Percentiles rank a stretch among this genome's conserved stretches.
These are phyloP conservation scores for Helicocarpus griseus DNA, from an alignment of 2,329 filamentous ascomycete species.

Conservation along the genomic window DNA sequence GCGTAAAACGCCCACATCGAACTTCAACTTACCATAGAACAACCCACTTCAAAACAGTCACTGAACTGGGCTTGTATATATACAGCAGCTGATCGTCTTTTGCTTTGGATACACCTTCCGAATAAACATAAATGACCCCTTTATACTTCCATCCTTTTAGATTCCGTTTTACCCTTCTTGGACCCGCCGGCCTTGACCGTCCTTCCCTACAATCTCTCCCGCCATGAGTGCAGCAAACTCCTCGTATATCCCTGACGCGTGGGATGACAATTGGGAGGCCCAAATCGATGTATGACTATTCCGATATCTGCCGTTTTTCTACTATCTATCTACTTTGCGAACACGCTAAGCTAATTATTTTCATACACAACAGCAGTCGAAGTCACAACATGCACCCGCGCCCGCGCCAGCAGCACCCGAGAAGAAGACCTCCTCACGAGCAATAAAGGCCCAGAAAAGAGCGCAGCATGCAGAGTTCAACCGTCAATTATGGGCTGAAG, in stretches of 20 bases:
- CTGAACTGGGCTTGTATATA: no score
- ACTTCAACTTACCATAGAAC: no score
- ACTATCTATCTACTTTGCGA: neutral
- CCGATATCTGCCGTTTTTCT: conserved; percentile 1
- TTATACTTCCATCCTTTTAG: neutral
- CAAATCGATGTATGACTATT: conserved; percentile 55
- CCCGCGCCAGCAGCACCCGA: conserved; percentile 12
- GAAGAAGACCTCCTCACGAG: conserved; percentile 40
- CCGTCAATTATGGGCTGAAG: conserved; percentile 78
- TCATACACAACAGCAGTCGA: conserved; percentile 20
- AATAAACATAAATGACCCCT: neutral
- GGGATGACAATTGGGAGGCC: conserved; percentile 85
- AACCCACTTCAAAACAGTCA: neutral
- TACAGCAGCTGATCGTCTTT: neutral
- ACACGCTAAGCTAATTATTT: neutral
- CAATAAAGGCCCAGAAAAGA: conserved; percentile 66
- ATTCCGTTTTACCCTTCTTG: neutral
- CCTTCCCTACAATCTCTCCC: neutral
- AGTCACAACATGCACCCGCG: conserved; percentile 16
- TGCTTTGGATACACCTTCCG: neutral
- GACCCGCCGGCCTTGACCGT: neutral
- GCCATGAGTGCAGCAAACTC: conserved; percentile 36
- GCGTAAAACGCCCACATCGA: no score
- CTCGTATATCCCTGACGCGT: conserved; percentile 60
- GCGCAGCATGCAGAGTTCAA: conserved; percentile 77